Evolutionary conservation across 164 flowering plant species (phyloP), one percentile per base, ranked within the genome.

Genomic region (Sextonia rubra): DNA sequence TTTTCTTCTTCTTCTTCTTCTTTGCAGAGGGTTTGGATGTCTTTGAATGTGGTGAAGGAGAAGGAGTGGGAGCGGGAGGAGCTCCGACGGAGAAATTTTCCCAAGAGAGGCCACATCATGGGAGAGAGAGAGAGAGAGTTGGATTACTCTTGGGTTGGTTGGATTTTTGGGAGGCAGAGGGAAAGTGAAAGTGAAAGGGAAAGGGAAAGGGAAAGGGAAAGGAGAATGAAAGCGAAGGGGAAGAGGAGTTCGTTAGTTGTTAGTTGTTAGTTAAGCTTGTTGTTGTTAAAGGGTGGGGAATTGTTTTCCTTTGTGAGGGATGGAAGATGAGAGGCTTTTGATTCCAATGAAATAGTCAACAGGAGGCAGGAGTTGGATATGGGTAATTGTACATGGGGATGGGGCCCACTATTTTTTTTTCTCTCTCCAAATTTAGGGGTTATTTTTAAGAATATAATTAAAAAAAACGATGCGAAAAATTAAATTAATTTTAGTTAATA

Each of bases 1-100:
- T 6, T n/a, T n/a, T 55, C 25, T 60, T 64, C 56, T 26, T 66
- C 60, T 65, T 64, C 60, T 3, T 60, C 74, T 24, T 80, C 86
- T 64, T 80, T 68, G 81, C 74, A 69, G 72, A 90, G 84, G 62
- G 52, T 61, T 66, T 86, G 84, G 47, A 90, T 76, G 82, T 88
- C 92, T 80, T 89, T 90, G 83, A 88, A 87, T 1, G 93, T 78
- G 7, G 91, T 78, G 75, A 82, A 86, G 6, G 79, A 60, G 81
- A 87, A 84, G 64, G 1, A 91, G 77, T 1, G 91, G 79, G 77
- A 81, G 85, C 3, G 77, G 49, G 82, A 86, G 82, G 69, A 25
- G 18, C 66, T 48, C 60, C 73, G 60, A 30, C 79, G 2, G 82
- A 81, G 55, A 26, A 71, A 24, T 17, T 79, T 68, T 5, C 82